Evolutionary conservation across 345 rosid genomes (phyloP).

Genomic region (Microcos paniculata): DNA sequence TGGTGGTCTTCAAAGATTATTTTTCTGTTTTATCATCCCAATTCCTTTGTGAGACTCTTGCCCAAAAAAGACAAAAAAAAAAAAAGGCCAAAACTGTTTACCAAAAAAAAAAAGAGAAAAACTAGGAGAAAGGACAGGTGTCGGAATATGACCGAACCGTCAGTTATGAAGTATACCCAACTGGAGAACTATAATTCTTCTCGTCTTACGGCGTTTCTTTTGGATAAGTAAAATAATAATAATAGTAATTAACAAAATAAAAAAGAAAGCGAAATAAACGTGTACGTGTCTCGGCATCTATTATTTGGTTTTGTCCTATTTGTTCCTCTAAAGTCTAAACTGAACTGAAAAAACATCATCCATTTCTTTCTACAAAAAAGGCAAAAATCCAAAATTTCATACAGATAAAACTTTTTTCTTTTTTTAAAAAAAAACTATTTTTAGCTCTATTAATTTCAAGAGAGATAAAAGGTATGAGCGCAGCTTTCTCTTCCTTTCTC

Average conservation of each 20-base stretch:
- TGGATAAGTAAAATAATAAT: not conserved
- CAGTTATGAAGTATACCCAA: not conserved
- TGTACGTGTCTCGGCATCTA: conserved; percentile 8
- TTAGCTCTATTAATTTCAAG: not conserved
- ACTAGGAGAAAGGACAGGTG: not conserved
- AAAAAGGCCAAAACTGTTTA: too few relatives aligned
- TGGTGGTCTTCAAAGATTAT: too few relatives aligned
- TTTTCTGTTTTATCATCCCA: too few relatives aligned
- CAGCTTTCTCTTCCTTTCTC: not conserved
- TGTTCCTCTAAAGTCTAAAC: not conserved
- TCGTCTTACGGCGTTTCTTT: not conserved
- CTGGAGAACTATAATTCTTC: not conserved
- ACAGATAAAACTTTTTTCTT: not conserved
- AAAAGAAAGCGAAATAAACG: not conserved
- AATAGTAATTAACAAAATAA: too few relatives aligned
- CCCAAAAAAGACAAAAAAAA: too few relatives aligned
- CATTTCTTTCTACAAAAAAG: not conserved
- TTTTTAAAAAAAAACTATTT: not conserved
- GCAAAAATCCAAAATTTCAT: not conserved
- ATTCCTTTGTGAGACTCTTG: too few relatives aligned
- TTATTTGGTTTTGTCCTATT: conserved; percentile 7
- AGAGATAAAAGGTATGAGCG: not conserved
- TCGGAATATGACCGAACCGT: not conserved
- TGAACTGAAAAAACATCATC: not conserved
- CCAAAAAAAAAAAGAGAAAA: too few relatives aligned